Evolutionary conservation across 2,329 filamentous ascomycete genomes (phyloP).

Genomic region (Aspergillus fijiensis): DNA sequence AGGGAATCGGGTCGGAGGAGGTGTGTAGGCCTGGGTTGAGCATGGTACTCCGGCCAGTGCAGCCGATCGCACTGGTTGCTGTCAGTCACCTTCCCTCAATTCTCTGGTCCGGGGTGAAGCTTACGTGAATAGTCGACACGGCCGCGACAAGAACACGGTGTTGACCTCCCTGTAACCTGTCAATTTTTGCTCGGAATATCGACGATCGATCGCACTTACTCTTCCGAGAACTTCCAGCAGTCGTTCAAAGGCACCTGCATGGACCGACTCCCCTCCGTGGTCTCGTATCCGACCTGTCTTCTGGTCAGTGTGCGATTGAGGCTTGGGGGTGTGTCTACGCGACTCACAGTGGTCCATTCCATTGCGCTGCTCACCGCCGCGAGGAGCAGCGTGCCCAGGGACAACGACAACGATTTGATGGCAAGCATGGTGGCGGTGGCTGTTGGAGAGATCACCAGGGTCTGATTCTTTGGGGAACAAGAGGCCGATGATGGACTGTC

Average conservation of each 20-base stretch:
- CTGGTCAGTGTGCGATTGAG: neutral
- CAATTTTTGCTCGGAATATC: neutral
- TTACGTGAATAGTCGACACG: constrained; percentile 16
- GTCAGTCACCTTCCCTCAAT: neutral
- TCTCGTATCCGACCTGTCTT: neutral
- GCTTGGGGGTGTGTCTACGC: rapidly evolving
- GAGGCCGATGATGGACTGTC: neutral
- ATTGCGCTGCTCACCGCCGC: neutral
- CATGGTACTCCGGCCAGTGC: constrained; percentile 10
- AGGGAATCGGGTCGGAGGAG: constrained; percentile 1
- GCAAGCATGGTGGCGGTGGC: neutral
- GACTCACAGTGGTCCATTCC: neutral
- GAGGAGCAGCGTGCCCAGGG: neutral
- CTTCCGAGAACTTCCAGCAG: neutral
- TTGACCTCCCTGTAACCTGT: constrained; percentile 9
- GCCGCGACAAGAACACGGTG: constrained; percentile 6
- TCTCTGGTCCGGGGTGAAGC: neutral
- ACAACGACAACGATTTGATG: neutral
- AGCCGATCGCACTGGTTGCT: constrained; percentile 6
- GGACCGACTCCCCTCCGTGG: neutral
- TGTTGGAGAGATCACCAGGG: neutral
- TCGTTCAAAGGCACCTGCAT: constrained; percentile 3
- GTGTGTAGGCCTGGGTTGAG: constrained; percentile 13
- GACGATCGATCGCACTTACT: neutral
- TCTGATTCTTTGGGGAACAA: neutral